Base-by-base conservation (phyloP, 805 yeast genomes). In the Candida vaughaniae region DNA sequence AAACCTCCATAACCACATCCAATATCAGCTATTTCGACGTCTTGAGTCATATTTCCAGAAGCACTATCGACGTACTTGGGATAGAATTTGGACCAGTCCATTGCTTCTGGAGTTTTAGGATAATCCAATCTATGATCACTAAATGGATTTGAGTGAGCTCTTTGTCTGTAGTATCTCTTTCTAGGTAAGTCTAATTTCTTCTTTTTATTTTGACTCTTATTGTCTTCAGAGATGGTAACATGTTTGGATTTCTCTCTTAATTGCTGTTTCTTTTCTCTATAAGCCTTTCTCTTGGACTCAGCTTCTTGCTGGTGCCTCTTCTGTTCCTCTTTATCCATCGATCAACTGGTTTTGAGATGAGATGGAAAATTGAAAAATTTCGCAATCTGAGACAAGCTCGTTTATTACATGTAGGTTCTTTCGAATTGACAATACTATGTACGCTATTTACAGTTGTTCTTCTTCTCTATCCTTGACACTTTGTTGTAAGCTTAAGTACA, bases 1-100 rank as follows among this genome's bases (percentile, higher is more conserved):
- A 93, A 70, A 0, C 99, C 99, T 36, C 99, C 99, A 59, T 86
- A 93, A 1, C 99, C 99, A 66, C 99, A 93, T 6, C 99, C 99
- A 41, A 93, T 78, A 58, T 93, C 99, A 4, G 98, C 98, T 36
- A 93, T 83, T 38, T 86, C 89, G 15, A 89, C 95, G 17, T 71
- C 52, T 33, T 71, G 67, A 9, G 65, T 58, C 69, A 78, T 63
- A 34, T 64, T 45, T 4, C 69, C 61, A 1, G 67, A 59, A 2
- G 53, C 52, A 28, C 63, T 66, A 50, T 74, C 73, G 36, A 59
- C 61, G 51, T 56, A 80, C 14, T 71, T 66, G 3, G 96, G 97
- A 52, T 80, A 91, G 35, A 84, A 64, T 52, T 69, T 75, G 1
- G 73, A 55, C 99, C 99, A 93, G 57, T 89, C 80, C 98, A 93